phyloP scores from a whole-genome alignment of 768 basidiomycete genomes.

The Gautieria morchelliformis region DNA sequence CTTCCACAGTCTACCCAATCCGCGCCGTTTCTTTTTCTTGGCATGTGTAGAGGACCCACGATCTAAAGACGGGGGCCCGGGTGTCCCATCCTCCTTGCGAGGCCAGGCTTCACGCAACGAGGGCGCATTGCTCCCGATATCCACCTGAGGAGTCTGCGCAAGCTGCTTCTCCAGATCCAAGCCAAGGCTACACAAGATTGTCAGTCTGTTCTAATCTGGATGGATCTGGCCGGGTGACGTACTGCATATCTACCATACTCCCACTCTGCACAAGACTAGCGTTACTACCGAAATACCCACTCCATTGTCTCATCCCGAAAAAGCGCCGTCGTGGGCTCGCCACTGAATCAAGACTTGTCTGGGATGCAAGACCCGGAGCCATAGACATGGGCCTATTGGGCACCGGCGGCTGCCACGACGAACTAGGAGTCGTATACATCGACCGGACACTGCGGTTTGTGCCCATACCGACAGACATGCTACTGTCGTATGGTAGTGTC shows the following conservation, averaged over 20 bases:
- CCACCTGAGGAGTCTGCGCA: slow-evolving; percentile 11
- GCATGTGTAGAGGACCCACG: background rate
- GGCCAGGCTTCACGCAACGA: slow-evolving; percentile 19
- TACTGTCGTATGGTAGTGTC: background rate
- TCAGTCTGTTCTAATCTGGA: background rate
- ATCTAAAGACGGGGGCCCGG: background rate
- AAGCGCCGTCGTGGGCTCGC: slow-evolving; percentile 61
- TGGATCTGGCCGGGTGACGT: slow-evolving; percentile 25
- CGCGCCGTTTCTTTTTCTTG: slow-evolving; percentile 69
- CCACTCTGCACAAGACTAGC: slow-evolving; percentile 78
- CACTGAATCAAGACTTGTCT: slow-evolving; percentile 46
- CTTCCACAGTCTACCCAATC: slow-evolving; percentile 74
- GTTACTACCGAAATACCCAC: slow-evolving; percentile 66
- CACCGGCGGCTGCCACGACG: slow-evolving; percentile 2
- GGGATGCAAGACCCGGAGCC: slow-evolving; percentile 5
- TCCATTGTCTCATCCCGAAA: slow-evolving; percentile 67
- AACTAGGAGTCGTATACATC: slow-evolving; percentile 5
- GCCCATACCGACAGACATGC: background rate
- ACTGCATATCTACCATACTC: slow-evolving; percentile 94
- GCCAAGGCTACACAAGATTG: slow-evolving; percentile 44
- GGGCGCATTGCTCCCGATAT: slow-evolving; percentile 20
- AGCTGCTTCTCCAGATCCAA: slow-evolving; percentile 51
- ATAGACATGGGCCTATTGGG: slow-evolving; percentile 3
- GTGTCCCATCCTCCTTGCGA: slow-evolving; percentile 1
- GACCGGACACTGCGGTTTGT: slow-evolving; percentile 4